Evolutionary conservation across 1,139 yeast species (phyloP).

Genomic region (Candida sanyaensis): DNA sequence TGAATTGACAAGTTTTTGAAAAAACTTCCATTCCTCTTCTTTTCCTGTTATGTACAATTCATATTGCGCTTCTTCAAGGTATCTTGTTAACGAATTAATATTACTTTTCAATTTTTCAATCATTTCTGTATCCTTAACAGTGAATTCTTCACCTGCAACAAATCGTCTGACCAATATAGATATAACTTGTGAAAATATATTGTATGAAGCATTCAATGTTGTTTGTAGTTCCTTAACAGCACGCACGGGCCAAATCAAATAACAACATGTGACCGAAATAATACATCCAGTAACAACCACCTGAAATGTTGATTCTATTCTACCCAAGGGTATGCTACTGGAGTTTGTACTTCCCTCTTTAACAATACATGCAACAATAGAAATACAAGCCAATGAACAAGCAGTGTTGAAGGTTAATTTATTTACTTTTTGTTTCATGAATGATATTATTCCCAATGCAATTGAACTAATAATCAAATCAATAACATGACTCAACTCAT

Average conservation of each 20-base stretch:
- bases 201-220: constrained; percentile 54
- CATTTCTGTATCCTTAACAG: constrained; percentile 36
- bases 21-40: constrained; percentile 51
- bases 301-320: constrained; percentile 55
- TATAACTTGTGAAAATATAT: constrained; percentile 53
- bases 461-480: constrained; percentile 57
- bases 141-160: constrained; percentile 50
- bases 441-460: constrained; percentile 68
- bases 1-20: constrained; percentile 50
- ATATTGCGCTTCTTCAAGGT: constrained; percentile 61
- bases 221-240: constrained; percentile 51
- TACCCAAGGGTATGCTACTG: constrained; percentile 57
- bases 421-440: constrained; percentile 65
- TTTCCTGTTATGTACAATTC: constrained; percentile 59
- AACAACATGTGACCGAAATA: constrained; percentile 61
- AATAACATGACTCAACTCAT: constrained; percentile 53
- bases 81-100: constrained; percentile 39
- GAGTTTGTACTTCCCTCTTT: constrained; percentile 74
- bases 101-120: constrained; percentile 41
- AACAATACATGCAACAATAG: constrained; percentile 70
- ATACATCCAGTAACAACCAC: constrained; percentile 66
- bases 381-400: constrained; percentile 73
- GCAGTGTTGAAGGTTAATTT: constrained; percentile 80
- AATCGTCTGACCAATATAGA: constrained; percentile 54
- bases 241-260: constrained; percentile 62